A percentile compares a stretch with the other conserved stretches of the same genome.
Evolutionary conservation across 2,329 filamentous ascomycete species (phyloP).

Genomic region (Leptoxyphium fumago): DNA sequence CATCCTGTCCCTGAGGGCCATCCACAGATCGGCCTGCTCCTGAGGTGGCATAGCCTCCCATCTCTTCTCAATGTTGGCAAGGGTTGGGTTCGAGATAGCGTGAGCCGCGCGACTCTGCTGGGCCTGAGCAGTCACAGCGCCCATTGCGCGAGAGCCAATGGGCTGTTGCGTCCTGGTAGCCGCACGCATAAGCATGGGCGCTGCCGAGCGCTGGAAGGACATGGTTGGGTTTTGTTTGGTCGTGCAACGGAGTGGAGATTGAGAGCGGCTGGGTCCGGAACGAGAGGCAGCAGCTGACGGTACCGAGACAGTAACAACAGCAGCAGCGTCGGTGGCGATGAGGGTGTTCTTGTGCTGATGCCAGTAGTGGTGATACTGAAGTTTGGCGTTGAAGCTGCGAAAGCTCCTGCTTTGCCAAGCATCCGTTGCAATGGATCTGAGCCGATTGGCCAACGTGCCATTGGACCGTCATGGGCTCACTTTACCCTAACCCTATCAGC

Average conservation of each 20-base stretch:
- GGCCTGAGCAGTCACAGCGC: neutral
- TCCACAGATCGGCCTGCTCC: conserved; percentile 99
- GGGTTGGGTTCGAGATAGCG: conserved; percentile 92
- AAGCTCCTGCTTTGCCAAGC: neutral
- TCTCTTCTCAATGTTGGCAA: conserved; percentile 97
- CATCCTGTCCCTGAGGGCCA: conserved; percentile 96
- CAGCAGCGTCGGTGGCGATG: no score
- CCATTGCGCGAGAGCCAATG: neutral
- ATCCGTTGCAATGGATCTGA: neutral
- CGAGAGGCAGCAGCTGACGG: no score
- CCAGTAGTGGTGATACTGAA: neutral
- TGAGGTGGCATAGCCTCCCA: conserved; percentile 97
- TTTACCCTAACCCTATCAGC: no score
- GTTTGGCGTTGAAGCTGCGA: neutral
- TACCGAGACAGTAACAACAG: no score
- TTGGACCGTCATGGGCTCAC: no score
- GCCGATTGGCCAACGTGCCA: neutral
- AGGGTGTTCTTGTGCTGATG: no score
- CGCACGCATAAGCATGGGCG: neutral
- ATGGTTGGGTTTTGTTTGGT: no score
- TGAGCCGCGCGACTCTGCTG: conserved; percentile 53
- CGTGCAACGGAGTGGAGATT: no score
- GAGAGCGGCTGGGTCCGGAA: no score
- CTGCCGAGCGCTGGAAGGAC: neutral
- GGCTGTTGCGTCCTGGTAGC: neutral